Evolutionary conservation across 2,329 filamentous ascomycete genomes (phyloP), one percentile per base, ranked within the genome.

Genomic region (Aspergillus sp.): DNA sequence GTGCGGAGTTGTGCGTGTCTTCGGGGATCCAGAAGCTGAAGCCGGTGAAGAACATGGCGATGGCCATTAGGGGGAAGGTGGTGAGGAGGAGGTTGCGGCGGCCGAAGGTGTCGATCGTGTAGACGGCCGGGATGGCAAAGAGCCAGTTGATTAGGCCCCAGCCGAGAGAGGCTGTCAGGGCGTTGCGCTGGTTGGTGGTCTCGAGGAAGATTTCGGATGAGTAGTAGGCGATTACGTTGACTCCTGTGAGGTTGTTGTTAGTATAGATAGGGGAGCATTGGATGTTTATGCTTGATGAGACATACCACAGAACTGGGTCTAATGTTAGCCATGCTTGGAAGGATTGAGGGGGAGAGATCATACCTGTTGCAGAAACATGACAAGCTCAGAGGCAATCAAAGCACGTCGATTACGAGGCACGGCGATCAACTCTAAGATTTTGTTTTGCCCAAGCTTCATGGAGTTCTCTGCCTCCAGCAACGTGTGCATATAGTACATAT

Each of bases 71-170:
- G 0, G 87, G 87, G 67, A 90, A 88, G 0, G 87, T 90, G 1
- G 80, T 80, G 4, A 89, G 77, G 1, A 90, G 79, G 7, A 90
- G 77, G 63, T 86, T 86, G 20, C 87, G 81, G 3, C 88, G 83
- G 6, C 87, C 88, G 59, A 87, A 89, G 0, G 83, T 88, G 67
- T 90, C 87, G 63, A 90, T 90, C 6, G 86, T 88, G 69, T 85
- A 87, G 51, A 89, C 75, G 3, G 85, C 86, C 0, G 85, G 85
- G 12, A 87, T 77, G 16, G 86, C 85, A 62, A 88, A 88, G 39
- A 89, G 70, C 76, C 84, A 89, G 69, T 89, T 89, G 67, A 89
- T 82, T 53, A 87, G 76, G 0, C 86, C 85, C 49, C 87, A 81
- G 3, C 85, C 85, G 4, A 88, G 77, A 1, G 85, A 87, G 2